These are phyloP conservation scores for Thelonectria blattea DNA, from an alignment of 2,329 filamentous ascomycete genomes.

Conservation along the genomic window DNA sequence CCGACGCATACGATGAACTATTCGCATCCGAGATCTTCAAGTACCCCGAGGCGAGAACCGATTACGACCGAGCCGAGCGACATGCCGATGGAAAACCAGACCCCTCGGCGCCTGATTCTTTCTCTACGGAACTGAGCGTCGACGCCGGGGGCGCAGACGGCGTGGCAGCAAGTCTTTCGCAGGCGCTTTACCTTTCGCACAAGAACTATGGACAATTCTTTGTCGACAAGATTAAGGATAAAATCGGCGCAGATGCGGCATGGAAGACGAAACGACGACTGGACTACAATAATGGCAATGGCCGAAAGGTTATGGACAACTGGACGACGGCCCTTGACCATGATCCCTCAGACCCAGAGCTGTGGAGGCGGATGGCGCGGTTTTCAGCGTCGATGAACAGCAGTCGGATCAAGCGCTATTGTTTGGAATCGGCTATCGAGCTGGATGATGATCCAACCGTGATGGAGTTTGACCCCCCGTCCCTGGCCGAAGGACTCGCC, in stretches of 20 bases:
- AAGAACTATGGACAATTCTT: constrained; percentile 95
- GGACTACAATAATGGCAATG: constrained; percentile 42
- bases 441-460: constrained; percentile 70
- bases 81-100: constrained; percentile 57
- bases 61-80: constrained; percentile 75
- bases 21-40: constrained; percentile 94
- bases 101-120: constrained; percentile 50
- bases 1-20: constrained; percentile 80
- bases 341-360: constrained; percentile 70
- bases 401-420: constrained; percentile 63
- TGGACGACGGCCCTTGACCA: constrained; percentile 66
- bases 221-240: constrained; percentile 65
- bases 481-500: constrained; percentile 67
- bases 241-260: constrained; percentile 57
- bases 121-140: constrained; percentile 58
- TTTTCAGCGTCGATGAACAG: constrained; percentile 65
- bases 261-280: constrained; percentile 41
- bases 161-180: constrained; percentile 79
- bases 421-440: constrained; percentile 70
- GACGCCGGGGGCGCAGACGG: constrained; percentile 71
- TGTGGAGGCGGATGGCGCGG: constrained; percentile 66
- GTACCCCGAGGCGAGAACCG: constrained; percentile 84
- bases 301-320: constrained; percentile 58
- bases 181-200: constrained; percentile 90
- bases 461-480: constrained; percentile 66